Percentiles rank a stretch among this genome's conserved stretches.
phyloP scores from a whole-genome alignment of 768 basidiomycete genomes.

The Suillus brevipes region DNA sequence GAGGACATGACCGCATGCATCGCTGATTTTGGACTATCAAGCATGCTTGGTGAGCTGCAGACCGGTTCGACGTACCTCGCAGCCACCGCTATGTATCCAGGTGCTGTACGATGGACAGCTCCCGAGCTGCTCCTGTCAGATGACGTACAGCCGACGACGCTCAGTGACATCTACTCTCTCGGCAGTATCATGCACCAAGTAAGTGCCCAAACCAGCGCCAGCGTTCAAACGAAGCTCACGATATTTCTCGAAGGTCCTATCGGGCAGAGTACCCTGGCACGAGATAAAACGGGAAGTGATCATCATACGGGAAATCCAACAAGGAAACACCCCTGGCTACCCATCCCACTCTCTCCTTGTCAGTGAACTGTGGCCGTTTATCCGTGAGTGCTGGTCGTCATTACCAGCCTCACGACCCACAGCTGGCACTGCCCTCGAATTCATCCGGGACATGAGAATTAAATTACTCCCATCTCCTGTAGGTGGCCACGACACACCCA shows the following conservation, averaged over 20 bases:
- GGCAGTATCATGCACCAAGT: conserved; percentile 27
- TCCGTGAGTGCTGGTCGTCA: conserved; percentile 2
- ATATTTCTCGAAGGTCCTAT: conserved; percentile 22
- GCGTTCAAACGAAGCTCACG: not conserved
- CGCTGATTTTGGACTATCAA: conserved; percentile 47
- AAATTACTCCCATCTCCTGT: not conserved
- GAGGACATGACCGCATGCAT: conserved; percentile 37
- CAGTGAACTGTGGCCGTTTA: not conserved
- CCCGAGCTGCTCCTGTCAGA: conserved; percentile 28
- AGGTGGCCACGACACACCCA: not conserved
- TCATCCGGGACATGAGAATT: not conserved
- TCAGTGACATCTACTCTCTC: conserved; percentile 17
- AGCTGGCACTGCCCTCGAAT: not conserved
- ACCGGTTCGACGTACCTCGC: conserved; percentile 32
- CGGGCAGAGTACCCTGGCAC: conserved; percentile 13
- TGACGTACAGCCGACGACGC: conserved; percentile 14
- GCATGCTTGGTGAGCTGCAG: conserved; percentile 34
- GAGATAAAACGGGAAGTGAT: not conserved
- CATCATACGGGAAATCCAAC: not conserved
- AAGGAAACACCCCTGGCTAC: not conserved
- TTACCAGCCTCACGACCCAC: conserved; percentile 1
- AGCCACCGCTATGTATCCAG: conserved; percentile 26
- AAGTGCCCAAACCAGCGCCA: conserved; percentile 9
- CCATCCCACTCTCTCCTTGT: not conserved
- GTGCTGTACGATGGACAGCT: conserved; percentile 49